These are phyloP conservation scores for Metschnikowia borealis DNA, from an alignment of 805 yeast genomes.

Conservation along the genomic window DNA sequence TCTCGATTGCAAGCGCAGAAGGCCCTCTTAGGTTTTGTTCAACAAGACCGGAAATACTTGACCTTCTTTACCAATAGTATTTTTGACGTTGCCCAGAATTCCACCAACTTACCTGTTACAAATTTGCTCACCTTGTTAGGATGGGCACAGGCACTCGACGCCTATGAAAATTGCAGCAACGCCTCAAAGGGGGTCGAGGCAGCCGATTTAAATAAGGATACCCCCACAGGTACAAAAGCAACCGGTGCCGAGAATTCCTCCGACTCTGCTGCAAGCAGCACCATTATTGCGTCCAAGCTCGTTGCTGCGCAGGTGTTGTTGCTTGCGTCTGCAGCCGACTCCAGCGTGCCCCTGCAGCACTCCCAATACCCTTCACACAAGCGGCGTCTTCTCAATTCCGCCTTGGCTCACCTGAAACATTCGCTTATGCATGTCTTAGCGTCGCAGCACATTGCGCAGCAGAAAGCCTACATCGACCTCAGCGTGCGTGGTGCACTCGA, in stretches of 20 bases:
- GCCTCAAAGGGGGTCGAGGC: no score
- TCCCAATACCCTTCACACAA: constrained; percentile 12
- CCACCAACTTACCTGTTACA: constrained; percentile 45
- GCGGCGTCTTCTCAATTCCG: constrained; percentile 25
- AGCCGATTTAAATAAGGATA: neutral
- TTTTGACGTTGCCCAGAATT: constrained; percentile 22
- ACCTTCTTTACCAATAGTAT: constrained; percentile 39
- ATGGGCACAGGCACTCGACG: constrained; percentile 40
- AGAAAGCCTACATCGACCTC: constrained; percentile 2
- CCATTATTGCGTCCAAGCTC: constrained; percentile 2
- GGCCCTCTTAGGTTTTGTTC: constrained; percentile 36
- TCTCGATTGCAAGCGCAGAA: constrained; percentile 43
- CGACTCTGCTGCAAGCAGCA: constrained; percentile 17
- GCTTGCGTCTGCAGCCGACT: constrained; percentile 29
- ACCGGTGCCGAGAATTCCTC: constrained; percentile 8
- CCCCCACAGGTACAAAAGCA: neutral
- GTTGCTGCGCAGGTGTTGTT: constrained; percentile 32
- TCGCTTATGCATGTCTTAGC: constrained; percentile 14
- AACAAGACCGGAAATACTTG: constrained; percentile 29
- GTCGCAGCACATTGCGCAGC: neutral
- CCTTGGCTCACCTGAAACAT: constrained; percentile 28
- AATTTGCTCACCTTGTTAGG: constrained; percentile 55
- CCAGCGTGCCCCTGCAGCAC: constrained; percentile 27
- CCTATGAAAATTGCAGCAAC: neutral
- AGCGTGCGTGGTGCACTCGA: constrained; percentile 2